Evolutionary conservation across 345 rosid genomes (phyloP), one percentile per base, ranked within the genome.

Genomic region (Acer campestre): DNA sequence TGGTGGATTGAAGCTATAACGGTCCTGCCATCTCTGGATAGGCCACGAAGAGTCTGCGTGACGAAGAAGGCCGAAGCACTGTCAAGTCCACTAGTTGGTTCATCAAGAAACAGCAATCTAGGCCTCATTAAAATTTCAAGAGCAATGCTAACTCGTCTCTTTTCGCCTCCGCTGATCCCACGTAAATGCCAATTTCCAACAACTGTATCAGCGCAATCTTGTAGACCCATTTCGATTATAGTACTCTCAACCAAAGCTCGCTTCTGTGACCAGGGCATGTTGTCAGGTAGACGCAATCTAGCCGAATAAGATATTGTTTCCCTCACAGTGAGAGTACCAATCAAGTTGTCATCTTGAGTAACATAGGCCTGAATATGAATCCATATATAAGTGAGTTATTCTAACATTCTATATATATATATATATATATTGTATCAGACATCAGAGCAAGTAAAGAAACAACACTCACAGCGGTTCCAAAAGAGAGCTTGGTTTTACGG

Each of bases 11-110:
- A 95, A 74, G 99, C 97, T 61, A 95, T 89, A 68, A 95, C 98
- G 1, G 99, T 95, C 84, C 99, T 89, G 27, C 97, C 99, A 81
- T 92, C 99, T 80, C 98, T 88, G 13, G 99, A 90, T 59, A 95
- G 81, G 16, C 90, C 91, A 1, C 97, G 92, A 67, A 95, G 65
- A 0, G 98, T 95, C 83, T 95, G 98, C 14, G 97, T 95, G 31
- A 95, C 99, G 46, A 95, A 95, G 86, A 95, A 95, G 20, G 99
- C 99, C 2, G 99, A 92, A 51, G 99, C 99, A 80, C 99, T 95
- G 85, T 95, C 98, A 71, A 95, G 95, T 53, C 98, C 98, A 79
- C 98, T 95, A 53, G 98, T 95, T 2, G 98, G 98, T 75, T 95
- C 98, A 67, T 95, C 98, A 12, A 95, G 98, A 79, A 93, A 95